phyloP scores from a whole-genome alignment of 2,329 filamentous ascomycete species.

The Ceratocystiopsis minuta region DNA sequence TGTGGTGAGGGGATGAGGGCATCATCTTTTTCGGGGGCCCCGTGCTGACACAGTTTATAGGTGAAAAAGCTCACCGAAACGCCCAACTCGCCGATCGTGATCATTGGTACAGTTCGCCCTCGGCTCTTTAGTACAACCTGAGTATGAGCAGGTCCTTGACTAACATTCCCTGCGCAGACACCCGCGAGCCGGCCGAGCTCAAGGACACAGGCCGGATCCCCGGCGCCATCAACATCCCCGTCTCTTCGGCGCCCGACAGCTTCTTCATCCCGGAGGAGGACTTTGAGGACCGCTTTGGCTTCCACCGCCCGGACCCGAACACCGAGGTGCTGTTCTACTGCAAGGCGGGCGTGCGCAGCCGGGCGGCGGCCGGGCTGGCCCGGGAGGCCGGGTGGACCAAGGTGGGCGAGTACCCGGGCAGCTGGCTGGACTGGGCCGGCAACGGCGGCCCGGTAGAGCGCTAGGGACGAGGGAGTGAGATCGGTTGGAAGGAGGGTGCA shows the following conservation, averaged over 20 bases:
- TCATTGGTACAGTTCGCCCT: conserved; percentile 25
- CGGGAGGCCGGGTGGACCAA: conserved; percentile 55
- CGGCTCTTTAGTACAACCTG: not conserved
- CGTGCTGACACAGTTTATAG: conserved; percentile 13
- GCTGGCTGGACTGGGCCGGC: conserved; percentile 67
- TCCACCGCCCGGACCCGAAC: conserved; percentile 41
- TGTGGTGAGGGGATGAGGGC: too few species aligned
- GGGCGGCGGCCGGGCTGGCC: conserved; percentile 60
- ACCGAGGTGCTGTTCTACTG: conserved; percentile 70
- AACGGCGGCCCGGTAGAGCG: conserved; percentile 46
- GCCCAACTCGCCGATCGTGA: conserved; percentile 18
- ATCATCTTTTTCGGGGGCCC: not conserved
- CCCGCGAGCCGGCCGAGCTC: conserved; percentile 56
- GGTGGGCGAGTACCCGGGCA: conserved; percentile 56
- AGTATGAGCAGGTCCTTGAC: too few species aligned
- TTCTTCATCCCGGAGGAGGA: conserved; percentile 60
- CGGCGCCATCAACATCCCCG: conserved; percentile 62
- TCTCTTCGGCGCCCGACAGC: conserved; percentile 59
- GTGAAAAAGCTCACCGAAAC: conserved; percentile 21
- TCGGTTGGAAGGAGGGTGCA: too few species aligned
- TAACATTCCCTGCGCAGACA: conserved; percentile 26
- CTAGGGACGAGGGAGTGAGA: not conserved
- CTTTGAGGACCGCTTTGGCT: conserved; percentile 71
- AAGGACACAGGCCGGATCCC: conserved; percentile 54
- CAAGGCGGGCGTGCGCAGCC: conserved; percentile 72